These are phyloP conservation scores for Erodium texanum DNA, from an alignment of 441 rosid genomes.

Conservation along the genomic window DNA sequence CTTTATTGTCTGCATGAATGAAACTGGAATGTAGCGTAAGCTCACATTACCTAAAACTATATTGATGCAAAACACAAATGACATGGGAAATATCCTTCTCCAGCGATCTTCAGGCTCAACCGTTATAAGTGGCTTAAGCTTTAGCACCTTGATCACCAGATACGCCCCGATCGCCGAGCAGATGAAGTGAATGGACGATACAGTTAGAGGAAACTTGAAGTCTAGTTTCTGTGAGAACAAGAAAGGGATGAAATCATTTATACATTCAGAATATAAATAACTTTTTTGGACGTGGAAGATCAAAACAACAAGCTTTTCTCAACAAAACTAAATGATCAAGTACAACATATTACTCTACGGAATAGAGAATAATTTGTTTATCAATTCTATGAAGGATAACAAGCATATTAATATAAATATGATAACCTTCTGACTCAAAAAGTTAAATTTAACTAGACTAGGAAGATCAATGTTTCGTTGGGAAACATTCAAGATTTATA, in stretches of 20 bases:
- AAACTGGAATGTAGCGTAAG: constrained; percentile 85
- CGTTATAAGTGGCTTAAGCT: constrained; percentile 76
- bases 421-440: neutral
- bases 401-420: neutral
- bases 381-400: neutral
- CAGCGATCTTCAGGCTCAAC: constrained; percentile 94
- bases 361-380: no score
- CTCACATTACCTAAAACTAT: constrained; percentile 92
- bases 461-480: neutral
- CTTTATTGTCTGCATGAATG: constrained; percentile 97
- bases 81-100: constrained; percentile 95
- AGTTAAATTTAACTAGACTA: neutral
- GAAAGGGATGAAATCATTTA: neutral
- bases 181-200: constrained; percentile 89
- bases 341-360: no score
- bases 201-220: constrained; percentile 85
- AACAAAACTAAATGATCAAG: no score
- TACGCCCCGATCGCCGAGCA: constrained; percentile 94
- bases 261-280: no score
- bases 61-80: constrained; percentile 93
- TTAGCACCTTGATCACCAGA: constrained; percentile 70
- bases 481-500: neutral
- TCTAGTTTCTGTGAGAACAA: constrained; percentile 66
- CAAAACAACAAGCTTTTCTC: no score
- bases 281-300: no score